Evolutionary conservation across 768 basidiomycete species (phyloP), one percentile per base, ranked within the genome.

Genomic region (Mycena amicta): DNA sequence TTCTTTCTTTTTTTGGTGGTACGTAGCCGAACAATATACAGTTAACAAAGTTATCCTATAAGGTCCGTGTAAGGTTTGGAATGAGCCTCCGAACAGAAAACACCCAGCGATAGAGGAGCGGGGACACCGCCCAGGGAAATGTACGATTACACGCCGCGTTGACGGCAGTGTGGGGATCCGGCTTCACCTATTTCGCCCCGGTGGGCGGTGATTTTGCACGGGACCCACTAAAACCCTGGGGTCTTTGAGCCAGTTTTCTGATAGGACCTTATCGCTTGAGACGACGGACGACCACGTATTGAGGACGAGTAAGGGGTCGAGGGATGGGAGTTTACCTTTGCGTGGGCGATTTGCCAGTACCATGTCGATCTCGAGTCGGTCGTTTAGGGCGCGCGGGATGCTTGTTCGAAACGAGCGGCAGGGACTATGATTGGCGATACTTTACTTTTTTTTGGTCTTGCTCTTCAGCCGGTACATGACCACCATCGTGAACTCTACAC

Each of bases 201-300:
- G 8, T 49, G 12, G 22, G 6, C 47, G 27, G 47, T n/a, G 25
- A 13, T 13, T 29, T 5, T 12, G 47, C 13, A 23, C 22, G 47
- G 47, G 47, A 65, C 61, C 64, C 61, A 64, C 63, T 61, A 64
- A 64, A 64, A 60, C 62, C 55, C 55, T 47, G 39, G 25, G 29
- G 16, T 40, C 51, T 0, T 26, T 39, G 0, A 63, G 31, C 61
- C 61, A 61, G 33, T 63, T 30, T 1, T 40, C 8, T 8, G 39
- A 43, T 40, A 58, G 45, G 33, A 12, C 25, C 13, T 23, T 5
- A 49, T 43, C 47, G 28, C 45, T 46, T 11, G 5, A 8, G 6
- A 53, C 5, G 5, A 39, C 22, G 18, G 22, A n/a, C 4, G 31
- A 27, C 61, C 61, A 63, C 16, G 62, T 63, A 2, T 40, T 31